Evolutionary conservation across 140 eudicot genomes (phyloP), one percentile per base, ranked within the genome.

Genomic region (Artemisia princeps): DNA sequence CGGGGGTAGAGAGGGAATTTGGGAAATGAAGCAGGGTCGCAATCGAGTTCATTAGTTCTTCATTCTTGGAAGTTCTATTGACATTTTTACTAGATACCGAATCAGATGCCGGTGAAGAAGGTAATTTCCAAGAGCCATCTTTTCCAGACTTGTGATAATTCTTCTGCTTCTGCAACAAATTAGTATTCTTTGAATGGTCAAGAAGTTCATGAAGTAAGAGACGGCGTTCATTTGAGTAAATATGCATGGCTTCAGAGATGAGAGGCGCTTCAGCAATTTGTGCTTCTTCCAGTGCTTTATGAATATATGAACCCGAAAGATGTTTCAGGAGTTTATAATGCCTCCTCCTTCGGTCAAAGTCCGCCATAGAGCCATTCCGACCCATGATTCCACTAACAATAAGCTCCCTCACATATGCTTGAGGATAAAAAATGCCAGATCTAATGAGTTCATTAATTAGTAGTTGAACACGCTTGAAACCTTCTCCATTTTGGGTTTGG

Each of bases 301-400:
- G 77, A 68, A 86, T 48, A 46, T 81, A 88, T 11, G 84, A 70
- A 66, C 84, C 78, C 11, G 96, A 83, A 61, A 94, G 84, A 68
- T 88, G 84, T 75, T 94, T 94, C 82, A 94, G 72, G 70, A 94
- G 76, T 76, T 80, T 84, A 73, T 77, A 79, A 54, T 94, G 99
- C 62, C 90, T 75, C 79, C 73, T 86, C 52, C 80, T 77, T 30
- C 84, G 80, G 33, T 78, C 89, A 62, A 77, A 46, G 68, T 88
- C 95, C 64, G 55, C 79, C 57, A 42, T 28, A 37, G 84, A 66
- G 55, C 81, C 95, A 73, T 48, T 80, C 63, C 59, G 67, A 55
- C 87, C 95, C 88, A 79, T 86, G 48, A 88, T 77, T 60, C 99
- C 99, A 77, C 99, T 86, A 64, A 94, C 90, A 65, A 94, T 83